Evolutionary conservation across 192 early-diverging fungal genomes (phyloP).

Genomic region (Anaeromyces robustus): DNA sequence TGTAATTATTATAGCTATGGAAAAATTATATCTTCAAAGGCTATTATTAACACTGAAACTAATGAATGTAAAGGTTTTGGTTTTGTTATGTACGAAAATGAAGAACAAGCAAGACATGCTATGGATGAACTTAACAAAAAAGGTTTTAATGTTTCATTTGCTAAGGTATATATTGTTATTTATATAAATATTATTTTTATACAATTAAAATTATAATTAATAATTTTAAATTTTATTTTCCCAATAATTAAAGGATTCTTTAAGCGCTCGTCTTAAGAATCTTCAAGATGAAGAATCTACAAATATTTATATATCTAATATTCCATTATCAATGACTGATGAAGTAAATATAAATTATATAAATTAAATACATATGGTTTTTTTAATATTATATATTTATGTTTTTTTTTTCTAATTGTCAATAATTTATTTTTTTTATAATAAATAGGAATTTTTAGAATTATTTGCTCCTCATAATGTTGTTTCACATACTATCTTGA

Average conservation of each 20-base stretch:
- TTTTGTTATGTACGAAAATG: slow-evolving; percentile 70
- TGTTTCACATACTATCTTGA: slow-evolving; percentile 57
- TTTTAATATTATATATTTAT: background rate
- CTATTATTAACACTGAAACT: slow-evolving; percentile 64
- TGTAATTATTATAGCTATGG: slow-evolving; percentile 33
- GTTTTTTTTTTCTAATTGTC: background rate
- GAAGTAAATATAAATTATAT: slow-evolving; percentile 17
- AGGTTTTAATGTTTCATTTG: slow-evolving; percentile 60
- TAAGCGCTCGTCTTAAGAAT: slow-evolving; percentile 48
- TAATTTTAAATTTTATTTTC: too few relatives aligned
- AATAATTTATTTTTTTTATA: background rate
- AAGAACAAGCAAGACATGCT: slow-evolving; percentile 42
- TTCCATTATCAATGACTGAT: slow-evolving; percentile 60
- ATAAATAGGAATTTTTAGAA: slow-evolving; percentile 28
- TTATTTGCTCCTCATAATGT: slow-evolving; percentile 50
- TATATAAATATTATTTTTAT: too few relatives aligned
- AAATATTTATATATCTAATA: slow-evolving; percentile 74
- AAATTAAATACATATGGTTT: background rate
- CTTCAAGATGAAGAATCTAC: slow-evolving; percentile 59
- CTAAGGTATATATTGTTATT: slow-evolving; percentile 11
- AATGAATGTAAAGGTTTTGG: slow-evolving; percentile 78
- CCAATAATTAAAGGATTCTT: slow-evolving; percentile 33
- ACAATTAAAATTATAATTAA: too few relatives aligned
- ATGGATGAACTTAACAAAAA: slow-evolving; percentile 47
- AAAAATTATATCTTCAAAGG: slow-evolving; percentile 59